Evolutionary conservation across 1,284 basidiomycete species (phyloP).

Genomic region (Malassezia furfur): DNA sequence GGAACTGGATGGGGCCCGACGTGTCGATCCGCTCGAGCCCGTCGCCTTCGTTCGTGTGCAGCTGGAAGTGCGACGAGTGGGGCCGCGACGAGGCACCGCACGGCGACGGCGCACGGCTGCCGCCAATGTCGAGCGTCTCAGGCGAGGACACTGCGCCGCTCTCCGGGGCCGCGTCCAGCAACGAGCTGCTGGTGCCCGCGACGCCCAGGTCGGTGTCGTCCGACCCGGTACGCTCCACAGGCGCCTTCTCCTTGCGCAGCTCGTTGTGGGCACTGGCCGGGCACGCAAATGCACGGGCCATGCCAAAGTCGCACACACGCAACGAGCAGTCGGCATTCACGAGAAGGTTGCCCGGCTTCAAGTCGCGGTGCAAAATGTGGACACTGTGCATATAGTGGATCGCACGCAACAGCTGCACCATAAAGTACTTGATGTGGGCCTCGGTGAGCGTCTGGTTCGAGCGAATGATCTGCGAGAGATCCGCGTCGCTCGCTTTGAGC

Average conservation of each 20-base stretch:
- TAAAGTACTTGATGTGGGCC: constrained; percentile 44
- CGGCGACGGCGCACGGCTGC: neutral
- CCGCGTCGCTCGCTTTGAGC: constrained; percentile 42
- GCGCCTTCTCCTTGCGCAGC: neutral
- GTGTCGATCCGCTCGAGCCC: neutral
- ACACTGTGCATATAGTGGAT: constrained; percentile 43
- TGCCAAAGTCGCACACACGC: constrained; percentile 43
- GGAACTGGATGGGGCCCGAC: constrained; percentile 23
- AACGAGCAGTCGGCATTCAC: constrained; percentile 46
- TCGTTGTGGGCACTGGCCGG: neutral
- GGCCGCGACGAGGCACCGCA: neutral
- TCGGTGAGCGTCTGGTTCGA: constrained; percentile 42
- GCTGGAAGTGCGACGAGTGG: neutral
- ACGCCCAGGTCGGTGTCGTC: neutral
- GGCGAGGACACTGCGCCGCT: neutral
- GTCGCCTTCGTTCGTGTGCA: neutral
- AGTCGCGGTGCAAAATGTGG: constrained; percentile 43
- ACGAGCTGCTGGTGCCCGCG: neutral
- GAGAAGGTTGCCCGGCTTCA: constrained; percentile 46
- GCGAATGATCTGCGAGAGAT: constrained; percentile 44
- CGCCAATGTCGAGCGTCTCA: neutral
- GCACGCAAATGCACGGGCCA: constrained; percentile 33
- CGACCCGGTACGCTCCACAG: neutral
- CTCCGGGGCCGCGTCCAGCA: neutral
- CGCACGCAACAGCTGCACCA: constrained; percentile 43